phyloP scores from a whole-genome alignment of 768 basidiomycete species.

The Chalciporus chontae region DNA sequence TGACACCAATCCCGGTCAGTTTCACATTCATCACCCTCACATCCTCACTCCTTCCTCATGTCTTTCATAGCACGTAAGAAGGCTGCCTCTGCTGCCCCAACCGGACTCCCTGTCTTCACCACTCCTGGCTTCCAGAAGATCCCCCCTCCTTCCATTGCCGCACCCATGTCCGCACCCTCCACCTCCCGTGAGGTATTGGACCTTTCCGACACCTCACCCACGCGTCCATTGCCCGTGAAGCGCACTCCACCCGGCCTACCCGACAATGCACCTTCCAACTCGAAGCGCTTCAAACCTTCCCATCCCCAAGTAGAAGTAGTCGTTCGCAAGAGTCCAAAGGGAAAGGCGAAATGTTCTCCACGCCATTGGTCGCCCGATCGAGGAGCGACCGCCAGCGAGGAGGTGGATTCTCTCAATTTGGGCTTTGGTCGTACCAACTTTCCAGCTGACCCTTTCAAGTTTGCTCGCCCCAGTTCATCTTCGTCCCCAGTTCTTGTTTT shows the following conservation, averaged over 20 bases:
- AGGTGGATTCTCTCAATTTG: constrained; percentile 24
- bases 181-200: constrained; percentile 13
- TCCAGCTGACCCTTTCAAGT: constrained; percentile 21
- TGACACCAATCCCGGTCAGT: constrained; percentile 1
- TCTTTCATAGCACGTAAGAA: constrained; percentile 22
- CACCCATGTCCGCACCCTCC: constrained; percentile 10
- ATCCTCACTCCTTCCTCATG: constrained; percentile 7
- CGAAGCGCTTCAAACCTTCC: constrained; percentile 34
- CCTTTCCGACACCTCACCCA: constrained; percentile 10
- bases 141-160: neutral
- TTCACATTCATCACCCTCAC: constrained; percentile 1
- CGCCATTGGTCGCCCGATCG: constrained; percentile 18
- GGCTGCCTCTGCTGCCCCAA: constrained; percentile 7
- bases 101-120: constrained; percentile 39
- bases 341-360: neutral
- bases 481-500: neutral
- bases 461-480: constrained; percentile 2
- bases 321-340: constrained; percentile 6
- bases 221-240: constrained; percentile 23
- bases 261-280: constrained; percentile 2
- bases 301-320: constrained; percentile 27
- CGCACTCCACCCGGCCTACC: constrained; percentile 26
- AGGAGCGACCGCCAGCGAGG: constrained; percentile 16
- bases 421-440: constrained; percentile 1
- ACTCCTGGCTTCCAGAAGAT: constrained; percentile 42